phyloP scores from a whole-genome alignment of 1,139 yeast genomes.

The Saccharomyces hybrid region DNA sequence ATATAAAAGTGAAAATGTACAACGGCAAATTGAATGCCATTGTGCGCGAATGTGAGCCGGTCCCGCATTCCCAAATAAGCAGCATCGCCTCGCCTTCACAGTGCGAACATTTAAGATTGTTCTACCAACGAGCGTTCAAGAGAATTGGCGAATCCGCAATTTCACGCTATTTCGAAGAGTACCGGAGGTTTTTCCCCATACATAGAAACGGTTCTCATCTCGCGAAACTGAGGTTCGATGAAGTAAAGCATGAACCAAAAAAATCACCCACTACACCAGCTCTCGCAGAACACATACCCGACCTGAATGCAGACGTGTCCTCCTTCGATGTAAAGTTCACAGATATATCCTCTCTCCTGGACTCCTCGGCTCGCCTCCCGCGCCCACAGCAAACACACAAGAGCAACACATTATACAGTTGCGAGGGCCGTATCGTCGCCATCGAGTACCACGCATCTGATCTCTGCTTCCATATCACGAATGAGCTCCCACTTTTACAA shows the following conservation, averaged over 20 bases:
- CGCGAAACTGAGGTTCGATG: background rate
- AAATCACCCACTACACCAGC: background rate
- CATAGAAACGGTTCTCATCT: background rate
- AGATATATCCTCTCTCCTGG: background rate
- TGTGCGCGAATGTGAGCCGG: conserved; percentile 16
- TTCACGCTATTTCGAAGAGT: background rate
- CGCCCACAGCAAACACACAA: background rate
- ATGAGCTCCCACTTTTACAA: background rate
- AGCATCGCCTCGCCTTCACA: background rate
- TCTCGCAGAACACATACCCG: background rate
- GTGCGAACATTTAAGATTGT: background rate
- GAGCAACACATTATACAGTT: background rate
- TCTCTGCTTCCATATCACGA: conserved; percentile 2
- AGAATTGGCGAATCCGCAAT: background rate
- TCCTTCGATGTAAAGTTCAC: background rate
- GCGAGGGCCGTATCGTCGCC: conserved; percentile 7
- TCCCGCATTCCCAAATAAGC: background rate
- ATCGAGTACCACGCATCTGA: conserved; percentile 3
- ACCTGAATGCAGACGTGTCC: background rate
- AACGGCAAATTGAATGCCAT: conserved; percentile 22
- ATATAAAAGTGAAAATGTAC: conserved; percentile 17
- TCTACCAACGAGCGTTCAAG: background rate
- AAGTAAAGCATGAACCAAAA: background rate
- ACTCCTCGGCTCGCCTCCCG: background rate
- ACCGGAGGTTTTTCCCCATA: background rate